A percentile compares a stretch with the other conserved stretches of the same genome.
Conservation (phyloP, 768 basidiomycete species). For the Lactarius pseudohatsudake region DNA sequence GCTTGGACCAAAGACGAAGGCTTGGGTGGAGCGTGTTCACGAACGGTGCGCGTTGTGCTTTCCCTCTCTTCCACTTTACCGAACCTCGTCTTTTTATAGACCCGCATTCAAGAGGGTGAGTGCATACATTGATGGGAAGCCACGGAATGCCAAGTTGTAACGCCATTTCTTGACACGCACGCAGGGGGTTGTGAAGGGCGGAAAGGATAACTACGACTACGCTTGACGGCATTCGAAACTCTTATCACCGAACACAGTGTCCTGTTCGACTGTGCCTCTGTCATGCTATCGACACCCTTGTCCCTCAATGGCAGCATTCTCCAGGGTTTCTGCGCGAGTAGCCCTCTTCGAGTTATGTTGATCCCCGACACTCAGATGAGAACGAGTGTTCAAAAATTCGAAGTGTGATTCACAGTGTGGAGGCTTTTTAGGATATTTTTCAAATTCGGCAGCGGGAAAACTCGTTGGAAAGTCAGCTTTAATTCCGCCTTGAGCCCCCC, state of each 20-base stretch:
- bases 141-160: constrained; percentile 5
- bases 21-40: constrained; percentile 42
- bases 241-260: neutral
- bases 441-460: neutral
- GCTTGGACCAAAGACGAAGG: constrained; percentile 39
- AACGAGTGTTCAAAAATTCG: neutral
- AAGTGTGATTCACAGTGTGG: neutral
- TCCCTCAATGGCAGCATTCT: neutral
- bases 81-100: constrained; percentile 20
- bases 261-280: neutral
- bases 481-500: neutral
- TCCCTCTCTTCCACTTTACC: neutral
- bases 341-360: neutral
- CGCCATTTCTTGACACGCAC: neutral
- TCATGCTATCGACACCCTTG: neutral
- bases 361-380: neutral
- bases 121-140: constrained; percentile 11
- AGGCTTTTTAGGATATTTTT: neutral
- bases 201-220: constrained; percentile 26
- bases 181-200: constrained; percentile 34
- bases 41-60: constrained; percentile 34
- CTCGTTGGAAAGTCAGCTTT: neutral
- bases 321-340: neutral
- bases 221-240: neutral
- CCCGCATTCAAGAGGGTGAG: constrained; percentile 38